Percentiles rank a stretch among this genome's conserved stretches.
Conservation (phyloP, 2,329 filamentous ascomycete species). For the Neonectria neomacrospora region DNA sequence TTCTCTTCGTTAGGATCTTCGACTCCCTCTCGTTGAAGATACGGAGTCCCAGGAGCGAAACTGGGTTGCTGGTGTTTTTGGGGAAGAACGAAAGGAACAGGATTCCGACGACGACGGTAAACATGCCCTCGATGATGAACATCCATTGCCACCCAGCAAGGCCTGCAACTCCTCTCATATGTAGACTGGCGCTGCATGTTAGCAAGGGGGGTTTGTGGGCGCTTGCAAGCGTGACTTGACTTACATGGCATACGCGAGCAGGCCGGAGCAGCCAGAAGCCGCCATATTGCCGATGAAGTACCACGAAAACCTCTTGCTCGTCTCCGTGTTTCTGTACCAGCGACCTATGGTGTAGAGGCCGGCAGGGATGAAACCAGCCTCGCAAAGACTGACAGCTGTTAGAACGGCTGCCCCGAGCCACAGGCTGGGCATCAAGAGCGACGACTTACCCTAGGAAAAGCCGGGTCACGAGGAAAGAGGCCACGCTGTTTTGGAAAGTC, state of each 20-base stretch:
- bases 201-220: background rate
- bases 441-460: constrained; percentile 45
- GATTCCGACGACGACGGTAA: constrained; percentile 46
- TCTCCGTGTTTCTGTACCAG: constrained; percentile 60
- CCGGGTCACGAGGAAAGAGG: constrained; percentile 51
- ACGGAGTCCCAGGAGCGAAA: constrained; percentile 45
- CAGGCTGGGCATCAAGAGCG: background rate
- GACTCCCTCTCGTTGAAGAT: constrained; percentile 51
- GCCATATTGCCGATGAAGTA: constrained; percentile 59
- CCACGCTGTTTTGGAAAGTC: constrained; percentile 50
- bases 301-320: constrained; percentile 56
- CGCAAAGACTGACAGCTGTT: constrained; percentile 41
- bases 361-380: constrained; percentile 49
- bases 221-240: background rate
- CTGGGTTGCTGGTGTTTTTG: constrained; percentile 41
- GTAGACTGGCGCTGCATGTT: constrained; percentile 26
- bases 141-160: constrained; percentile 43
- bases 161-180: constrained; percentile 40
- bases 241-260: constrained; percentile 51
- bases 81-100: constrained; percentile 35
- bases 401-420: background rate
- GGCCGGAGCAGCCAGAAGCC: constrained; percentile 47
- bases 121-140: constrained; percentile 48
- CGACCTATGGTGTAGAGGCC: constrained; percentile 59
- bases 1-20: constrained; percentile 48